phyloP scores from a whole-genome alignment of 495 filamentous ascomycete species.

The Penicillium tannophilum region DNA sequence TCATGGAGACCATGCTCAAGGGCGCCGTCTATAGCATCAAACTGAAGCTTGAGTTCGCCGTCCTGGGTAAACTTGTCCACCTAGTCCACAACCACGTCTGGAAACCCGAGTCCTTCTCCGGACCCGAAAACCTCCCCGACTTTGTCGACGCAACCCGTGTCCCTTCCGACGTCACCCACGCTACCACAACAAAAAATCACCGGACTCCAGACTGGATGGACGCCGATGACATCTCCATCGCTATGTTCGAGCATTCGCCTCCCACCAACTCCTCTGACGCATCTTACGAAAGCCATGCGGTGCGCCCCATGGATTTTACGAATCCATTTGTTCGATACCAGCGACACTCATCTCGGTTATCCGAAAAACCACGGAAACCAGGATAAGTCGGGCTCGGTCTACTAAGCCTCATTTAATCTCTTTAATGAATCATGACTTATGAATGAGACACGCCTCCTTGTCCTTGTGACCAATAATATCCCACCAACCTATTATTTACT shows the following conservation, averaged over 20 bases:
- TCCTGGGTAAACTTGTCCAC: conserved; percentile 53
- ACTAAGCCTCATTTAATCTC: background rate
- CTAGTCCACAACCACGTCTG: conserved; percentile 44
- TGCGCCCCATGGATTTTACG: conserved; percentile 33
- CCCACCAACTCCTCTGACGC: conserved; percentile 26
- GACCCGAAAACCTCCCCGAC: conserved; percentile 37
- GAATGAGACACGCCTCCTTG: conserved; percentile 23
- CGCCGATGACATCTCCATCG: conserved; percentile 44
- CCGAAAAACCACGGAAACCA: conserved; percentile 19
- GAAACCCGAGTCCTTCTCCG: conserved; percentile 41
- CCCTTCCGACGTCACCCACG: conserved; percentile 47
- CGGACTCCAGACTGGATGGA: conserved; percentile 39
- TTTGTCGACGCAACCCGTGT: conserved; percentile 50
- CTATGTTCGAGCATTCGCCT: conserved; percentile 46
- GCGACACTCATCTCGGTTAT: conserved; percentile 9
- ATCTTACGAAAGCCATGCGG: conserved; percentile 34
- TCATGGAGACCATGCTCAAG: conserved; percentile 62
- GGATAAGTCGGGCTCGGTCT: conserved; percentile 11
- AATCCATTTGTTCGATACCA: conserved; percentile 21
- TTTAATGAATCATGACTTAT: conserved; percentile 25
- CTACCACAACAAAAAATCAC: conserved; percentile 24
- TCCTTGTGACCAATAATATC: conserved; percentile 15
- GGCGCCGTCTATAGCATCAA: conserved; percentile 65
- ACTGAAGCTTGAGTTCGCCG: conserved; percentile 66
- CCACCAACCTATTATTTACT: conserved; percentile 7